Evolutionary conservation across 1,284 basidiomycete genomes (phyloP).

Genomic region (Fomitopsis betulina): DNA sequence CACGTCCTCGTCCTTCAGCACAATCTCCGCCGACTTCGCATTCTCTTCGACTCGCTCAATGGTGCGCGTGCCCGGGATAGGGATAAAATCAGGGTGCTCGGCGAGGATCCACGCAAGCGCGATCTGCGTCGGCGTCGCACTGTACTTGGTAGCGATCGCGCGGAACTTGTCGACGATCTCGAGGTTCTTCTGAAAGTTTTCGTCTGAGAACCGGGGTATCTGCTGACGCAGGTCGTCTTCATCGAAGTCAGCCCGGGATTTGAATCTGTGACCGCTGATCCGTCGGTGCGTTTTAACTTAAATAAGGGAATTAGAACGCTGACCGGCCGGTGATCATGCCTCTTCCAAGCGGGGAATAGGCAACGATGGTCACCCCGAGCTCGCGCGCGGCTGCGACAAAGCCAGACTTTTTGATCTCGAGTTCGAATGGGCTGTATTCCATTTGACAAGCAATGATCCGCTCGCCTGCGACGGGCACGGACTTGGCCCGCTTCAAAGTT

Average conservation of each 20-base stretch:
- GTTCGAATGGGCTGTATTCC: slow-evolving; percentile 39
- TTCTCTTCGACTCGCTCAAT: neutral
- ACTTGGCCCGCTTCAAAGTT: slow-evolving; percentile 30
- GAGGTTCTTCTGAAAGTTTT: neutral
- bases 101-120: slow-evolving; percentile 37
- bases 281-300: neutral
- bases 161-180: neutral
- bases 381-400: slow-evolving; percentile 26
- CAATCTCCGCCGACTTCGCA: neutral
- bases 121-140: slow-evolving; percentile 34
- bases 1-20: neutral
- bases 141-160: slow-evolving; percentile 13
- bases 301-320: neutral
- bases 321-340: slow-evolving; percentile 20
- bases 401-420: slow-evolving; percentile 28
- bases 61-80: slow-evolving; percentile 28
- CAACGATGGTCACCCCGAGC: slow-evolving; percentile 31
- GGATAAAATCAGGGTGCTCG: slow-evolving; percentile 29
- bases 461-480: slow-evolving; percentile 30
- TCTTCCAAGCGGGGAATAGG: slow-evolving; percentile 38
- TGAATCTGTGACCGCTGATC: neutral
- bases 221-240: neutral
- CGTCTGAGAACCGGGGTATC: neutral
- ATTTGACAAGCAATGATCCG: slow-evolving; percentile 31
- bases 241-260: neutral